These are phyloP conservation scores for Coffea canephora DNA, from an alignment of 257 asterid genomes.

Conservation along the genomic window DNA sequence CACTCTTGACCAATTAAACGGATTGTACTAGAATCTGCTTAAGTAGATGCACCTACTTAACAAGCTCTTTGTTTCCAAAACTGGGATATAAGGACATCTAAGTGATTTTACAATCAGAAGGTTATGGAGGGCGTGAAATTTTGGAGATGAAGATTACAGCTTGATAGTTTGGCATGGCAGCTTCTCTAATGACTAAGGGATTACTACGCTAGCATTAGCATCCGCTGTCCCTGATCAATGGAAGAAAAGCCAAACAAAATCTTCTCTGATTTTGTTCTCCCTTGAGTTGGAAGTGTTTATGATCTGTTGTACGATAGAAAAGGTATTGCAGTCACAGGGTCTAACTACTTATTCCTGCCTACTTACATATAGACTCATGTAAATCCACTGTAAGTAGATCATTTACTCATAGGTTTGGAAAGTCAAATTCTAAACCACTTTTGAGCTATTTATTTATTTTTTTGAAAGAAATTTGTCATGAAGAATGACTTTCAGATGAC, in stretches of 20 bases:
- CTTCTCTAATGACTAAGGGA: no score
- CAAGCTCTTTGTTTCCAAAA: not conserved
- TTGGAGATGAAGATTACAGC: not conserved
- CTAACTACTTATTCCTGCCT: not conserved
- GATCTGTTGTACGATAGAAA: not conserved
- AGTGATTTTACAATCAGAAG: not conserved
- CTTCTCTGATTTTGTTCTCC: not conserved
- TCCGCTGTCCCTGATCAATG: not conserved
- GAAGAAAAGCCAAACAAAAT: not conserved
- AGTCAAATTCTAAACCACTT: not conserved
- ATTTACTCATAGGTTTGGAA: not conserved
- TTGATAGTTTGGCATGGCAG: no score
- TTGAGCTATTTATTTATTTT: not conserved
- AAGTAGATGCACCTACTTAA: not conserved
- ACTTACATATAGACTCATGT: not conserved
- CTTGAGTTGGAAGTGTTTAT: not conserved
- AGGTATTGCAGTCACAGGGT: not conserved
- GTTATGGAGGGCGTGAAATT: not conserved
- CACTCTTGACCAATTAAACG: conserved; percentile 33
- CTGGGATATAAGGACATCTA: not conserved
- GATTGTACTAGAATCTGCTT: not conserved
- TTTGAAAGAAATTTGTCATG: not conserved
- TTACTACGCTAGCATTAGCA: not conserved
- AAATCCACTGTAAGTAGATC: not conserved
- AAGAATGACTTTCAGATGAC: not conserved